Percentiles rank a stretch among this genome's conserved stretches.
Conservation (phyloP, 305 asterid genomes). For the Stenogyne calaminthoides region DNA sequence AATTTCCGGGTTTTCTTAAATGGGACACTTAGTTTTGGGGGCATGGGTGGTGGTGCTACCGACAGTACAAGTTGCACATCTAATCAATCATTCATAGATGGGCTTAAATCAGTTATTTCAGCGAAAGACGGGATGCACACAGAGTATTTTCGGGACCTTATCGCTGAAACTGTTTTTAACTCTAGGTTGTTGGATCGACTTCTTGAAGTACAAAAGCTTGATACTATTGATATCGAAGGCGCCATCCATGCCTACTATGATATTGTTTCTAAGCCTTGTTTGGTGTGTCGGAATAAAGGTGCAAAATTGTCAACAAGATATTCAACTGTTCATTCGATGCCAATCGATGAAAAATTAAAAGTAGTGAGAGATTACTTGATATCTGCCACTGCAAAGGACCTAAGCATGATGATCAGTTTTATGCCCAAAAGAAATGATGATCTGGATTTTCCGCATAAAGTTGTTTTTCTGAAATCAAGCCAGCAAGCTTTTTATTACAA, state of each 20-base stretch:
- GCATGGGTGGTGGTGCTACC: slow-evolving; percentile 68
- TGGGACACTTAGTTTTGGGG: slow-evolving; percentile 76
- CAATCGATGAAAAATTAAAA: slow-evolving; percentile 58
- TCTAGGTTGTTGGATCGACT: slow-evolving; percentile 71
- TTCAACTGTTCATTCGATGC: slow-evolving; percentile 61
- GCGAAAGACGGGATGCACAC: slow-evolving; percentile 70
- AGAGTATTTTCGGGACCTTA: slow-evolving; percentile 60
- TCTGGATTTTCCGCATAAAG: slow-evolving; percentile 44
- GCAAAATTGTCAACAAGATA: slow-evolving; percentile 44
- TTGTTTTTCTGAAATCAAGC: slow-evolving; percentile 61
- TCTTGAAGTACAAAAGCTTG: slow-evolving; percentile 89
- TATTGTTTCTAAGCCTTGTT: slow-evolving; percentile 66
- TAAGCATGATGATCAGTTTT: slow-evolving; percentile 89
- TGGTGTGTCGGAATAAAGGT: slow-evolving; percentile 53
- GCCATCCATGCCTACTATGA: slow-evolving; percentile 88
- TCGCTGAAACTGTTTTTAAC: slow-evolving; percentile 56
- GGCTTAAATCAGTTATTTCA: slow-evolving; percentile 56
- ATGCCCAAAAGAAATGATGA: slow-evolving; percentile 48
- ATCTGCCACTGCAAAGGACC: slow-evolving; percentile 93
- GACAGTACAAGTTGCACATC: slow-evolving; percentile 39
- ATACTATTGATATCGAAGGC: slow-evolving; percentile 80
- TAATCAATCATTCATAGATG: slow-evolving; percentile 62
- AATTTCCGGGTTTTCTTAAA: slow-evolving; percentile 88
- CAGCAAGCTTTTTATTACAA: slow-evolving; percentile 77
- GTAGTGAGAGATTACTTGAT: slow-evolving; percentile 78